Conservation (phyloP, 2,329 filamentous ascomycete genomes). For the Fusarium verticillioides region DNA sequence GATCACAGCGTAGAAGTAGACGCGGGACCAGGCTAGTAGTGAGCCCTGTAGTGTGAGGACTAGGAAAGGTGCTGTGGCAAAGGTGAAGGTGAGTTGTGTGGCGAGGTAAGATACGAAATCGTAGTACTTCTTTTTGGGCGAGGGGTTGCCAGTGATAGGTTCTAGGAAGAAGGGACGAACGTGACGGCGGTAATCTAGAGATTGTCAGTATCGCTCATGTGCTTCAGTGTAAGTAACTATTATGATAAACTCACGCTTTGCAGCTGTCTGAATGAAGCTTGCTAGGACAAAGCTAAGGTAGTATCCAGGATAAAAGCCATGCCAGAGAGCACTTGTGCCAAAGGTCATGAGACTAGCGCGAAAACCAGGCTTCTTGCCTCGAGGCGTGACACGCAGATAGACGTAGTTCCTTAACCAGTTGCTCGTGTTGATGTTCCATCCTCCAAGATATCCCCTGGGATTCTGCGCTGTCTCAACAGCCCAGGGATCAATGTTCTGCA, state of each 20-base stretch:
- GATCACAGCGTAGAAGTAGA: constrained; percentile 88
- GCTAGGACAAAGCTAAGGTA: constrained; percentile 91
- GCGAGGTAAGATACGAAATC: constrained; percentile 79
- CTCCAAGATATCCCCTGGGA: constrained; percentile 87
- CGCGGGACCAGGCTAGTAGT: constrained; percentile 80
- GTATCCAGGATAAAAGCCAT: constrained; percentile 97
- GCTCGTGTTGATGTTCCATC: constrained; percentile 99
- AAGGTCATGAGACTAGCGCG: constrained; percentile 94
- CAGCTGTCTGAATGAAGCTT: constrained; percentile 89
- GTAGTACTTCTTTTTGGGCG: constrained; percentile 83
- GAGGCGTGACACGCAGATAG: constrained; percentile 93
- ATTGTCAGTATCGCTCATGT: constrained; percentile 8
- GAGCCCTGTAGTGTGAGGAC: constrained; percentile 79
- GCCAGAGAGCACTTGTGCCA: constrained; percentile 94
- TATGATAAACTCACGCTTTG: constrained; percentile 79
- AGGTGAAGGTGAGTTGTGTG: constrained; percentile 87
- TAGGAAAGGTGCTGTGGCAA: constrained; percentile 85
- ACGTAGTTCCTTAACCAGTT: constrained; percentile 96
- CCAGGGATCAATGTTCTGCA: constrained; percentile 89
- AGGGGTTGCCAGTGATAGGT: constrained; percentile 75
- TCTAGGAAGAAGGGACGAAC: constrained; percentile 93
- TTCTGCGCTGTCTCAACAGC: constrained; percentile 92
- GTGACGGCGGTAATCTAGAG: constrained; percentile 84
- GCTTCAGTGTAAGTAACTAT: too few relatives aligned
- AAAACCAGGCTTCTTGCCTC: constrained; percentile 96